Evolutionary conservation across 192 early-diverging fungal species (phyloP), one percentile per base, ranked within the genome.

Genomic region (Backusella australiensis): DNA sequence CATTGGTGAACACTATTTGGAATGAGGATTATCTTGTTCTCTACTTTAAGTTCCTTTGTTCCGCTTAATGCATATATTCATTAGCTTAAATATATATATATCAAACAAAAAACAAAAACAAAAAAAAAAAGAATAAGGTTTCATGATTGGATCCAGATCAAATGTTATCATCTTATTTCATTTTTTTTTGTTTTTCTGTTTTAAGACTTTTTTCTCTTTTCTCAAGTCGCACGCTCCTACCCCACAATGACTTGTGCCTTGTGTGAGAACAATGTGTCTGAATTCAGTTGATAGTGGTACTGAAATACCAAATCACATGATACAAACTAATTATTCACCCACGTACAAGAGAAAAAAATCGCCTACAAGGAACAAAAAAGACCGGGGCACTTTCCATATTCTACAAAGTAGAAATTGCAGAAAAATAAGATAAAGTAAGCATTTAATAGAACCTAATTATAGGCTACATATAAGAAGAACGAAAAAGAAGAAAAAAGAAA

Each of bases 271-370:
- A 59, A 59, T 59, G 53, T 59, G 53, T 59, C 53, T 59, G 53
- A 59, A 59, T 59, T 26, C 23, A 59, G 9, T 63, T 63, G 23
- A 26, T 14, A 29, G 56, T 63, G 3, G 56, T 63, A 29, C 56
- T 63, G 56, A 8, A 63, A 29, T 63, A 63, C 56, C 11, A 63
- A 26, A 49, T 63, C 56, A 63, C 56, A 63, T 63, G 56, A 63
- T 63, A 29, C 23, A 29, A 63, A 49, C 56, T 63, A 63, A 29
- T 29, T 63, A 63, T 29, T 63, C 56, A 63, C 56, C 56, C 56
- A 63, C 56, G 56, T 7, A 63, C 56, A 63, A 21, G 34, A 77
- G 77, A 59, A 78, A 66, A 21, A 75, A 75, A 32, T 42, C 21
- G 35, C 34, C 49, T 34, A 83, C 23, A 17, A 77, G 76, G 7